Evolutionary conservation across 768 basidiomycete species (phyloP).

Genomic region (Hygrophorus pudorinus): DNA sequence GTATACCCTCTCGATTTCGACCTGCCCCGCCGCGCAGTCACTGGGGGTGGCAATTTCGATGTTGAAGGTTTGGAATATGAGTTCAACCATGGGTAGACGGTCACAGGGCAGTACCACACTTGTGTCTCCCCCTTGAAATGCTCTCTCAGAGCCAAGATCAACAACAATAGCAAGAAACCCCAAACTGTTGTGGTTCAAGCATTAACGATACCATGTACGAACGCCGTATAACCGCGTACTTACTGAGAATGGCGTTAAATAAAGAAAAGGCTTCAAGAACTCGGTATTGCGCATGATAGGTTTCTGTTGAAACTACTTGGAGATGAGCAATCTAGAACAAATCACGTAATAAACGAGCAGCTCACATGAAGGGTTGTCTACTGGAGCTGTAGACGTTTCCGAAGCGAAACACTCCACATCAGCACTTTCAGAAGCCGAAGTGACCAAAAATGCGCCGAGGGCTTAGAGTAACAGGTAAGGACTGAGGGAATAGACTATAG

Average conservation of each 20-base stretch:
- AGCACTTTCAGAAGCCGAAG: constrained; percentile 69
- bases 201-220: neutral
- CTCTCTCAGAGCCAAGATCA: constrained; percentile 3
- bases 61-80: neutral
- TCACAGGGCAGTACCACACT: constrained; percentile 6
- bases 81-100: constrained; percentile 5
- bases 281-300: constrained; percentile 83
- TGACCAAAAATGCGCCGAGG: constrained; percentile 61
- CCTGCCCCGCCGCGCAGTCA: neutral
- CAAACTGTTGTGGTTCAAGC: neutral
- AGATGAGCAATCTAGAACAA: neutral
- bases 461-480: constrained; percentile 32
- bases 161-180: constrained; percentile 2
- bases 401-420: constrained; percentile 77
- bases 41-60: constrained; percentile 1
- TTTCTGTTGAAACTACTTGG: constrained; percentile 64
- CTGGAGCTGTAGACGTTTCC: constrained; percentile 32
- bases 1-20: neutral
- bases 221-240: constrained; percentile 14
- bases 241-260: constrained; percentile 65
- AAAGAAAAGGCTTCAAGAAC: constrained; percentile 74
- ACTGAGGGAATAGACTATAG: neutral
- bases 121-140: constrained; percentile 3
- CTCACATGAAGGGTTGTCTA: constrained; percentile 58
- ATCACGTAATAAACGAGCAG: constrained; percentile 7